Conservation (phyloP, 331 rosid genomes). For the Pyracantha coccinea region DNA sequence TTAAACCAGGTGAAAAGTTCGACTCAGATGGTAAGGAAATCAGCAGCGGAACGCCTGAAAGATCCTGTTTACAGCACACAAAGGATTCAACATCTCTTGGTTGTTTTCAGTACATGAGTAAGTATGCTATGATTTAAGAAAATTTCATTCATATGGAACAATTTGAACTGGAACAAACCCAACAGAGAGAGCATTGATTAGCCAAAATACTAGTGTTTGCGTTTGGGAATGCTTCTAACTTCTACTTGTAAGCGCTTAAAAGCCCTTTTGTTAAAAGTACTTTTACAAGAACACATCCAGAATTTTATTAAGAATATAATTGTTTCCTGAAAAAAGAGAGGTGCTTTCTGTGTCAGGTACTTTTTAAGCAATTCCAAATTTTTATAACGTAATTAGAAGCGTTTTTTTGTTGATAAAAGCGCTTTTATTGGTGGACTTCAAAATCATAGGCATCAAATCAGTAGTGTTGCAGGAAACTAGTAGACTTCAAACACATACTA, state of each 20-base stretch:
- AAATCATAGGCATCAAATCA: neutral
- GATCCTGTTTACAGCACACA: conserved; percentile 32
- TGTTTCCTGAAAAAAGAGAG: too few relatives aligned
- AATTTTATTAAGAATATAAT: too few relatives aligned
- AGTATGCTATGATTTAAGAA: neutral
- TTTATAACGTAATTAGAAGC: too few relatives aligned
- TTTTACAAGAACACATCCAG: too few relatives aligned
- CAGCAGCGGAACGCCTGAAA: conserved; percentile 17
- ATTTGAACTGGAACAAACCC: neutral
- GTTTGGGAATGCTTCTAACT: too few relatives aligned
- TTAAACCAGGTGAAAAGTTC: conserved; percentile 21
- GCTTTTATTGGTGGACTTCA: neutral
- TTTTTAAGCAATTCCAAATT: too few relatives aligned
- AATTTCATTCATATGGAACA: neutral
- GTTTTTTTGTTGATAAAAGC: too few relatives aligned
- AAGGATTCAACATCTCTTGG: neutral
- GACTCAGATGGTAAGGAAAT: conserved; percentile 20
- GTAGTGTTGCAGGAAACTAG: neutral
- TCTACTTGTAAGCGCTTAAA: too few relatives aligned
- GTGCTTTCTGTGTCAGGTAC: too few relatives aligned
- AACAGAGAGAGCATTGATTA: neutral
- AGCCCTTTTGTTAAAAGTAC: too few relatives aligned
- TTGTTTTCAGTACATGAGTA: neutral
- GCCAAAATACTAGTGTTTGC: neutral
- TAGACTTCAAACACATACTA: too few relatives aligned